phyloP scores from a whole-genome alignment of 2,329 filamentous ascomycete genomes.

The Alternaria panax region DNA sequence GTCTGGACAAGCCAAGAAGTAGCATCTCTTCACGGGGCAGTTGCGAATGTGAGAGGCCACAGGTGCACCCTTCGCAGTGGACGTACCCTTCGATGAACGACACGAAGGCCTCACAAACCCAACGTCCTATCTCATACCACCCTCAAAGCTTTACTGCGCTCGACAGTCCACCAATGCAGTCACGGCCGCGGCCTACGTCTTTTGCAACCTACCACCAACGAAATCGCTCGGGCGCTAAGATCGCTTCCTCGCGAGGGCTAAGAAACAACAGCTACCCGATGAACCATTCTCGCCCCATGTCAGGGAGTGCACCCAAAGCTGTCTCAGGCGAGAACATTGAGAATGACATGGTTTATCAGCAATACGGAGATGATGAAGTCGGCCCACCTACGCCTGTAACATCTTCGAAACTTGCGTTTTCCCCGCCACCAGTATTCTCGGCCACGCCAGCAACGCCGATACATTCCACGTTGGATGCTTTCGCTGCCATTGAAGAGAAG shows the following conservation, averaged over 20 bases:
- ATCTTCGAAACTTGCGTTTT: slow-evolving; percentile 7
- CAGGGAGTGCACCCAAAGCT: slow-evolving; percentile 24
- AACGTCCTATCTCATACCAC: slow-evolving; percentile 26
- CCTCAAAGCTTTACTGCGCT: slow-evolving; percentile 25
- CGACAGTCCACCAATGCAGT: slow-evolving; percentile 25
- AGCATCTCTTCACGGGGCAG: slow-evolving; percentile 29
- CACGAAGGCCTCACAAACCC: slow-evolving; percentile 1
- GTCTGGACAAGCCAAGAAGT: slow-evolving; percentile 15
- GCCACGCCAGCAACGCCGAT: slow-evolving; percentile 24
- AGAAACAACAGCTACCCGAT: slow-evolving; percentile 32
- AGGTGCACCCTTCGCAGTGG: slow-evolving; percentile 26
- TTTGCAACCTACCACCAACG: slow-evolving; percentile 35
- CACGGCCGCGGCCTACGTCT: slow-evolving; percentile 33
- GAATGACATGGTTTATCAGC: slow-evolving; percentile 26
- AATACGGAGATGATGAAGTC: slow-evolving; percentile 25
- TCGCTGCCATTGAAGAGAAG: slow-evolving; percentile 18
- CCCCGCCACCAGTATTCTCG: slow-evolving; percentile 11
- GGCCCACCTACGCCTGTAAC: slow-evolving; percentile 31
- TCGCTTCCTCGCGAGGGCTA: slow-evolving; percentile 40
- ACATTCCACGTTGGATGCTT: slow-evolving; percentile 7
- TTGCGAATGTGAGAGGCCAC: slow-evolving; percentile 22
- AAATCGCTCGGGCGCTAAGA: slow-evolving; percentile 36
- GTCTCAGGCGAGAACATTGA: slow-evolving; percentile 36
- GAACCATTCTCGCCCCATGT: slow-evolving; percentile 33
- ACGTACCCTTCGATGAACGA: slow-evolving; percentile 18